Base-by-base conservation (phyloP, 352 stramenopile species). In the Peronosclerospora sorghi region DNA sequence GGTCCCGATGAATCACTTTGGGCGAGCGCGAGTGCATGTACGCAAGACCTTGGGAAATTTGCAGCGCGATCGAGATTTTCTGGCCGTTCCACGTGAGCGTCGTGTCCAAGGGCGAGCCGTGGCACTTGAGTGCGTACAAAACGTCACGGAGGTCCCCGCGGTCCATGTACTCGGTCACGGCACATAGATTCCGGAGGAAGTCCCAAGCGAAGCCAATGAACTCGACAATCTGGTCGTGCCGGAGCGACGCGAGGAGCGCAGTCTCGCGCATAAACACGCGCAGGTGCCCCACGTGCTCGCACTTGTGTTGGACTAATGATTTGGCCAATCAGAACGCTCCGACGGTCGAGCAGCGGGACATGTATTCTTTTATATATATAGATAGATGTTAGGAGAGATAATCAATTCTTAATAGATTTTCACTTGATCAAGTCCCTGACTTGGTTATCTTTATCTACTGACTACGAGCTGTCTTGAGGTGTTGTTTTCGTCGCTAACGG, bases 1-100 rank as follows among this genome's bases (percentile, higher is more conserved):
- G 62, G 29, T 90, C 78, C 21, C 78, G 73, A 30, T 90, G 78
- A 51, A 90, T 85, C 7, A 85, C 55, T 35, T 72, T 78, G 8
- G 73, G 73, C 19, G 56, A 62, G 13, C 70, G 48, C 29, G 75
- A 82, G 50, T 88, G 76, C 56, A 88, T 55, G 47, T 84, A 88
- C 26, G 51, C 54, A 20, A 86, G 63, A 18, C 55, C 76, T 35
- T 83, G 60, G 1, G 69, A 71, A 21, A 88, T 71, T 43, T 86
- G 65, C 8, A 86, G 39, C 0, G 76, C 65, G 39, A 88, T 71
- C 6, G 35, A 58, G 7, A 70, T 59, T 41, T 88, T 87, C 9
- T 59, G 45, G 8, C 58, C 65, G 14, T 58, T 40, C 69, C 67
- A 85, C 24, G 59, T 78, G 13, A 78, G 43, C 45, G n/a, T 49